Percentiles rank a stretch among this genome's conserved stretches.
Conservation (phyloP, 768 basidiomycete species). For the Astraeus odoratus region DNA sequence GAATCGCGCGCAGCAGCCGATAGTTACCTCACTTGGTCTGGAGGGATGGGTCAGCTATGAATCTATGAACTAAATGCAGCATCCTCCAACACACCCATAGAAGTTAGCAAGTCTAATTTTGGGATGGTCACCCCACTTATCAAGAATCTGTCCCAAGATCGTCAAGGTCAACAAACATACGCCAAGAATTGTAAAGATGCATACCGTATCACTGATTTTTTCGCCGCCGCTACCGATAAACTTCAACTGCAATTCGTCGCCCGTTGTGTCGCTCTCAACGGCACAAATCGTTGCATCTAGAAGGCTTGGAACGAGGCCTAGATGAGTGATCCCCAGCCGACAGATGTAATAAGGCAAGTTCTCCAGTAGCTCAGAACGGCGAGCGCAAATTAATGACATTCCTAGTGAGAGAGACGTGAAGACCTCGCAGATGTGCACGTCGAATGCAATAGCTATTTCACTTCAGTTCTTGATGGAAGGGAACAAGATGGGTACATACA, state of each 20-base stretch:
- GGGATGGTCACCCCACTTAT: slow-evolving; percentile 42
- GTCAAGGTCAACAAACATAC: background rate
- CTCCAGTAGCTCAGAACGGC: slow-evolving; percentile 32
- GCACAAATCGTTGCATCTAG: slow-evolving; percentile 41
- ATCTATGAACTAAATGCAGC: background rate
- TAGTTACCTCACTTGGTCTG: slow-evolving; percentile 45
- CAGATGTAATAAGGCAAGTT: slow-evolving; percentile 35
- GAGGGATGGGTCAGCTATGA: background rate
- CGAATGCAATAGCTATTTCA: slow-evolving; percentile 43
- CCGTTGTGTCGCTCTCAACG: slow-evolving; percentile 23
- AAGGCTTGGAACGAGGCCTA: slow-evolving; percentile 46
- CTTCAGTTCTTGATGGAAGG: background rate
- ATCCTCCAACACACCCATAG: slow-evolving; percentile 30
- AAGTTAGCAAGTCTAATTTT: slow-evolving; percentile 41
- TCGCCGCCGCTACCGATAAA: slow-evolving; percentile 47
- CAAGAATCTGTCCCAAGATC: slow-evolving; percentile 25
- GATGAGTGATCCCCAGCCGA: slow-evolving; percentile 39
- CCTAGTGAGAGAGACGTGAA: slow-evolving; percentile 36
- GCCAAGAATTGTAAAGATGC: slow-evolving; percentile 7
- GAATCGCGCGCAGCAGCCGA: slow-evolving; percentile 41
- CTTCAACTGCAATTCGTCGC: slow-evolving; percentile 27
- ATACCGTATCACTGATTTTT: slow-evolving; percentile 45
- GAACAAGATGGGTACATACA: slow-evolving; percentile 26
- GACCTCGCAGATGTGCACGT: slow-evolving; percentile 43
- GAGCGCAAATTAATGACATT: slow-evolving; percentile 38